phyloP scores from a whole-genome alignment of 192 early-diverging fungal genomes.

The Gaertneriomyces sp. region DNA sequence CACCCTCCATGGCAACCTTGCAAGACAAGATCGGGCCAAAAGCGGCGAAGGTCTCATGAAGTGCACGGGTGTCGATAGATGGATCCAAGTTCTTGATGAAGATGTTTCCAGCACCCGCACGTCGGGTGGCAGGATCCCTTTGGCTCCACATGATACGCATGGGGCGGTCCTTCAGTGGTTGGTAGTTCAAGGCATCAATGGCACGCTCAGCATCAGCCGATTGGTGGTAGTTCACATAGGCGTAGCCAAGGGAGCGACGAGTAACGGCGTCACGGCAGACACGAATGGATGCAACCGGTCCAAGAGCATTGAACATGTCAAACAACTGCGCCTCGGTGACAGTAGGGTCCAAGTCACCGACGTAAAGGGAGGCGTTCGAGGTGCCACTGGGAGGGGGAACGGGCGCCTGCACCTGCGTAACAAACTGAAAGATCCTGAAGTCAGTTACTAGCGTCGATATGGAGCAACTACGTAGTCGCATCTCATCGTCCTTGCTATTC shows the following conservation, averaged over 20 bases:
- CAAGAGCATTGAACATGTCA: conserved; percentile 94
- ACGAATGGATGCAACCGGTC: conserved; percentile 94
- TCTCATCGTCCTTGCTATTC: too few relatives aligned
- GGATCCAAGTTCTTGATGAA: conserved; percentile 99
- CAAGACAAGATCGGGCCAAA: conserved; percentile 96
- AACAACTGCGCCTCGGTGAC: conserved; percentile 97
- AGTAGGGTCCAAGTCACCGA: conserved; percentile 93
- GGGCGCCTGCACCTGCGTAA: conserved; percentile 22
- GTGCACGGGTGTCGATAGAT: conserved; percentile 97
- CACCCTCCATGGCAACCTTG: conserved; percentile 89
- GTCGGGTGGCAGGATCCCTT: conserved; percentile 93
- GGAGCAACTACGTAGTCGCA: too few relatives aligned
- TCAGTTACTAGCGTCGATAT: too few relatives aligned
- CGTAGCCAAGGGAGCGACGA: conserved; percentile 92
- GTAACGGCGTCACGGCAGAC: conserved; percentile 98
- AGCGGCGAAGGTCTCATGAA: conserved; percentile 97
- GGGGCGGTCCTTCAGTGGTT: conserved; percentile 85
- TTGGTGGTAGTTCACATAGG: conserved; percentile 98
- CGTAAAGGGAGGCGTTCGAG: conserved; percentile 67
- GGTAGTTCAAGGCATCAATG: conserved; percentile 93
- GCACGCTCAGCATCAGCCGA: conserved; percentile 84
- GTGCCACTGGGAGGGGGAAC: conserved; percentile 37
- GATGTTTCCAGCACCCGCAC: conserved; percentile 90
- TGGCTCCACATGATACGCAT: conserved; percentile 99
- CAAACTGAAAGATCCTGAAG: too few relatives aligned